Evolutionary conservation across 2,329 filamentous ascomycete species (phyloP).

Genomic region (Coleophoma cylindrospora): DNA sequence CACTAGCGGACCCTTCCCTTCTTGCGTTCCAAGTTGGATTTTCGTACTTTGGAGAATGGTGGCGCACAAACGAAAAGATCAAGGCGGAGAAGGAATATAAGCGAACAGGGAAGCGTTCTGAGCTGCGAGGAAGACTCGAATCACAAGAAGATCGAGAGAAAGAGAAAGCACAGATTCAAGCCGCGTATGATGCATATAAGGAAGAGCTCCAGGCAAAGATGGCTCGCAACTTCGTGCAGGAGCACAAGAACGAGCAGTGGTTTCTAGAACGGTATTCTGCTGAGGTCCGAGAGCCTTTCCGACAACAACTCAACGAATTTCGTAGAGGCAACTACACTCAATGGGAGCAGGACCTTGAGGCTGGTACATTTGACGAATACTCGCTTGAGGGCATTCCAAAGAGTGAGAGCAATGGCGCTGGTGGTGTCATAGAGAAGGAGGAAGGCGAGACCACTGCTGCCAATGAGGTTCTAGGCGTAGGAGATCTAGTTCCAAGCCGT

Average conservation of each 20-base stretch:
- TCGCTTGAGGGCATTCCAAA: conserved; percentile 92
- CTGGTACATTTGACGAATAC: conserved; percentile 87
- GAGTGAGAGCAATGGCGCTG: conserved; percentile 81
- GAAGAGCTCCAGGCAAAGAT: conserved; percentile 70
- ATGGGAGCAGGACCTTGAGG: conserved; percentile 84
- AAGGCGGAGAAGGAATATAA: conserved; percentile 75
- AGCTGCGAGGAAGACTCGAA: conserved; percentile 59
- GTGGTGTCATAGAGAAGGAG: conserved; percentile 85
- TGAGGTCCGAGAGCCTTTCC: conserved; percentile 72
- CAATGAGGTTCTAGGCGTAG: conserved; percentile 88
- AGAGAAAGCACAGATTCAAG: conserved; percentile 74
- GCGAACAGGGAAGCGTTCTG: conserved; percentile 63
- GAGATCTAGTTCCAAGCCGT: conserved; percentile 79
- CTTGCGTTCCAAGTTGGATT: conserved; percentile 79
- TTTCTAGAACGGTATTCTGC: conserved; percentile 92
- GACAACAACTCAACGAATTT: conserved; percentile 71
- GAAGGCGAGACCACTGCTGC: conserved; percentile 89
- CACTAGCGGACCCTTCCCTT: conserved; percentile 65
- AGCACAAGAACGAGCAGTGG: conserved; percentile 96
- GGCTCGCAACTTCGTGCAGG: conserved; percentile 83
- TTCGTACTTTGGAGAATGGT: conserved; percentile 84
- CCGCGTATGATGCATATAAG: conserved; percentile 62
- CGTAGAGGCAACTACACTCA: conserved; percentile 74
- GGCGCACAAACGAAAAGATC: conserved; percentile 75
- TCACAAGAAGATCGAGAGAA: conserved; percentile 70